Evolutionary conservation across 306 rosid genomes (phyloP).

Genomic region (Dryas octopetala): DNA sequence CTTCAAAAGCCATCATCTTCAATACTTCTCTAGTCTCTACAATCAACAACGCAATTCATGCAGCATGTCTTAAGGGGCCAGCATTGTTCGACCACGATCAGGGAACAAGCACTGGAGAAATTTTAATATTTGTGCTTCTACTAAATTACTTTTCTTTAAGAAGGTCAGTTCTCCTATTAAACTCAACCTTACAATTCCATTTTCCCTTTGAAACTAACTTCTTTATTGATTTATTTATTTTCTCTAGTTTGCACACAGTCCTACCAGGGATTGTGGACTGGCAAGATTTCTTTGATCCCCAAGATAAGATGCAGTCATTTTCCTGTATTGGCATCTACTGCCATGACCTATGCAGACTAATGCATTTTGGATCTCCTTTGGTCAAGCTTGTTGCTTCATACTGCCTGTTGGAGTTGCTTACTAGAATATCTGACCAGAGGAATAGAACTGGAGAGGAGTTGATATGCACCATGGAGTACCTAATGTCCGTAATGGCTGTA

Average conservation of each 20-base stretch:
- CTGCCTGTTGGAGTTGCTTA: constrained; percentile 66
- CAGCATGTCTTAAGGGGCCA: constrained; percentile 71
- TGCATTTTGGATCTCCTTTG: constrained; percentile 74
- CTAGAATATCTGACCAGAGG: constrained; percentile 61
- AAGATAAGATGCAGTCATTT: constrained; percentile 42
- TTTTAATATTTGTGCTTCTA: constrained; percentile 57
- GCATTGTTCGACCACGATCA: constrained; percentile 72
- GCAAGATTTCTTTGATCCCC: constrained; percentile 58
- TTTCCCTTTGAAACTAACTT: constrained; percentile 25
- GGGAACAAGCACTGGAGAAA: constrained; percentile 55
- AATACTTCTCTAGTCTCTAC: constrained; percentile 52
- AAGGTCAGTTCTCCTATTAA: constrained; percentile 42
- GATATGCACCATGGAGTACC: constrained; percentile 45
- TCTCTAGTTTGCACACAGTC: constrained; percentile 58
- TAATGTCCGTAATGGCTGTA: constrained; percentile 59
- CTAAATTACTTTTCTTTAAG: constrained; percentile 64
- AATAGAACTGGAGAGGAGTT: constrained; percentile 48
- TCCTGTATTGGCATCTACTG: constrained; percentile 63
- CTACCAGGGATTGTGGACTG: constrained; percentile 72
- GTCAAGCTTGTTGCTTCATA: constrained; percentile 70
- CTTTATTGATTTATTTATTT: background rate
- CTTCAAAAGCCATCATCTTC: constrained; percentile 67
- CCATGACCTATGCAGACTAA: constrained; percentile 78
- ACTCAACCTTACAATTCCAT: constrained; percentile 1
- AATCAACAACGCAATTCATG: constrained; percentile 46